Conservation (phyloP, 345 rosid genomes). For the Heritiera fomes region DNA sequence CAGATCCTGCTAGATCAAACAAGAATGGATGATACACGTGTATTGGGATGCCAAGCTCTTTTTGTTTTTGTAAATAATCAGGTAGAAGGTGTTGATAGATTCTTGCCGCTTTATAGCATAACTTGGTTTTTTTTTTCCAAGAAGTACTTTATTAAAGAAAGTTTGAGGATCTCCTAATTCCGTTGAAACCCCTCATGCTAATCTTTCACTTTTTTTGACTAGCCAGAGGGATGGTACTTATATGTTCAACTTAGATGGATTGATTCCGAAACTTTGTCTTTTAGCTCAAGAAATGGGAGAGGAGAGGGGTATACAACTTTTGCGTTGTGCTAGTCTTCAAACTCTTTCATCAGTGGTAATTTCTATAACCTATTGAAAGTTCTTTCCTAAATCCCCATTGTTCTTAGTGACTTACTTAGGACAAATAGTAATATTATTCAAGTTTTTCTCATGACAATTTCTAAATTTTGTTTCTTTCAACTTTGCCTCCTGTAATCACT, state of each 20-base stretch:
- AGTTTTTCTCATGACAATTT: neutral
- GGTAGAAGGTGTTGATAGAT: conserved; percentile 40
- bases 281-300: conserved; percentile 66
- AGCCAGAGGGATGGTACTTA: conserved; percentile 67
- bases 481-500: neutral
- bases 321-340: conserved; percentile 66
- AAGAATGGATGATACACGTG: conserved; percentile 50
- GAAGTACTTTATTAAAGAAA: neutral
- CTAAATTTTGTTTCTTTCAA: neutral
- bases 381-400: neutral
- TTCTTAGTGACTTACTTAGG: conserved; percentile 4
- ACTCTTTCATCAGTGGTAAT: conserved; percentile 68
- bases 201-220: conserved; percentile 21
- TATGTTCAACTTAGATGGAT: conserved; percentile 69
- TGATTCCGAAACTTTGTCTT: conserved; percentile 62
- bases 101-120: conserved; percentile 13
- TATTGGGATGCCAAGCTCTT: conserved; percentile 65
- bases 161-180: conserved; percentile 1
- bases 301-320: conserved; percentile 36
- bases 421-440: neutral
- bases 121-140: conserved; percentile 12
- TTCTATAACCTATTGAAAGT: neutral
- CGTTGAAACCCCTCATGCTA: conserved; percentile 16
- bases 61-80: conserved; percentile 72
- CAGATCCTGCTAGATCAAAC: conserved; percentile 72